Base-by-base conservation (phyloP, 2,329 filamentous ascomycete genomes). In the Neofusicoccum parvum region DNA sequence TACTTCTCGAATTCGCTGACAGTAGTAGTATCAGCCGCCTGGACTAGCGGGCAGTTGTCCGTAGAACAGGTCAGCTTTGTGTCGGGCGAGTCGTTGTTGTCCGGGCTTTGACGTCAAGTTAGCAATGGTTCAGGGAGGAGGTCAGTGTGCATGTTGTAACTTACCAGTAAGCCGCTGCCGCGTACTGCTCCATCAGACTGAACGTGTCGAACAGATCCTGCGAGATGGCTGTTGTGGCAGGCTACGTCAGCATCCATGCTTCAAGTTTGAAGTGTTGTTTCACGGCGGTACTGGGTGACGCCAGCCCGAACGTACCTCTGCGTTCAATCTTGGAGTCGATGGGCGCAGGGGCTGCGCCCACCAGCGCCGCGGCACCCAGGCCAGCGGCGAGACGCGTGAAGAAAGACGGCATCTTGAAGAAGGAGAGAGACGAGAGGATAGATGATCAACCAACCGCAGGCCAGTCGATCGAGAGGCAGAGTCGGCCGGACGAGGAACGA, bases 121-220 rank as follows among this genome's bases (percentile, higher is more conserved):
- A 49, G 46, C 46, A 32, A 49, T 3, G 12, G 6, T 15, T 11
- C 2, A 2, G 12, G 23, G 23, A 7, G 10, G 2, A 15, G 6
- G 6, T 15, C 23, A n/a, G 46, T 15, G 7, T 10, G 9, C 3
- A 15, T 7, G 20, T 20, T 14, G 23, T 20, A 12, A 15, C 4
- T 49, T 49, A 32, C 46, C 84, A 86, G 72, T 86, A 86, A 20
- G 83, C 77, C 3, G 84, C 84, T 2, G 83, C 83, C 2, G 83
- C 78, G 70, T 83, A 86, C 66, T 86, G 80, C 46, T 81, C 79
- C 71, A 81, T 84, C 68, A 85, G 75, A 2, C 75, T 73, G 7
- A 86, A 73, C 48, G 81, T 73, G 15, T 74, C 70, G 43, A 84
- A 72, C 10, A 81, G 67, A 20, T 72, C 72, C n/a, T 75, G 58